Evolutionary conservation across 805 yeast genomes (phyloP).

Genomic region (Hanseniaspora pseudoguilliermondii): DNA sequence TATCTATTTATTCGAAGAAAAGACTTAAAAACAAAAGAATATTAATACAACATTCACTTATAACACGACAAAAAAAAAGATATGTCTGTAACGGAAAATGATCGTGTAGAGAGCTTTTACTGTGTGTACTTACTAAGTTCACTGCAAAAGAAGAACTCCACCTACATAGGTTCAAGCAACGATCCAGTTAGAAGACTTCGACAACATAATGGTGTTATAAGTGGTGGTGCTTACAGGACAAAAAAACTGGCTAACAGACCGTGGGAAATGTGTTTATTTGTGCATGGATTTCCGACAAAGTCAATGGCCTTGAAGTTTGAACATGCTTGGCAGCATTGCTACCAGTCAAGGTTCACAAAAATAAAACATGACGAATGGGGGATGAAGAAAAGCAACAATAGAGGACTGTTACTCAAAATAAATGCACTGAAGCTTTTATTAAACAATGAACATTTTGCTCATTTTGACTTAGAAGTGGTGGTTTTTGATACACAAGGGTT

Average conservation of each 20-base stretch:
- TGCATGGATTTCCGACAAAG: conserved; percentile 61
- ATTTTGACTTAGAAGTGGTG: conserved; percentile 35
- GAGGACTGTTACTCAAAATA: conserved; percentile 35
- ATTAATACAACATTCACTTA: no score
- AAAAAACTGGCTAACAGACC: conserved; percentile 48
- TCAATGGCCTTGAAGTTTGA: conserved; percentile 67
- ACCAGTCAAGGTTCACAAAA: conserved; percentile 49
- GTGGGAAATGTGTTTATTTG: conserved; percentile 54
- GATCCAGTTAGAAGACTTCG: conserved; percentile 54
- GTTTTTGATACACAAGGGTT: conserved; percentile 29
- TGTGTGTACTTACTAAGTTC: conserved; percentile 63
- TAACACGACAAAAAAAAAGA: background rate
- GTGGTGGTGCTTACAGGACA: conserved; percentile 63
- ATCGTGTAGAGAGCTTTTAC: conserved; percentile 32
- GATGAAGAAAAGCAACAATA: conserved; percentile 27
- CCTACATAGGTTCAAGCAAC: conserved; percentile 75
- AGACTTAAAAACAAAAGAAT: no score
- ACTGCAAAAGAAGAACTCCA: conserved; percentile 40
- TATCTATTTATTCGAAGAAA: no score
- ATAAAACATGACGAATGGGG: conserved; percentile 16
- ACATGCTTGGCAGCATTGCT: conserved; percentile 71
- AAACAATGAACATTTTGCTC: conserved; percentile 31
- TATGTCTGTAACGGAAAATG: background rate
- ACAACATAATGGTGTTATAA: conserved; percentile 66
- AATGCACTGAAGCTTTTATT: conserved; percentile 38